phyloP scores from a whole-genome alignment of 306 rosid genomes.

The Albizia julibrissin region DNA sequence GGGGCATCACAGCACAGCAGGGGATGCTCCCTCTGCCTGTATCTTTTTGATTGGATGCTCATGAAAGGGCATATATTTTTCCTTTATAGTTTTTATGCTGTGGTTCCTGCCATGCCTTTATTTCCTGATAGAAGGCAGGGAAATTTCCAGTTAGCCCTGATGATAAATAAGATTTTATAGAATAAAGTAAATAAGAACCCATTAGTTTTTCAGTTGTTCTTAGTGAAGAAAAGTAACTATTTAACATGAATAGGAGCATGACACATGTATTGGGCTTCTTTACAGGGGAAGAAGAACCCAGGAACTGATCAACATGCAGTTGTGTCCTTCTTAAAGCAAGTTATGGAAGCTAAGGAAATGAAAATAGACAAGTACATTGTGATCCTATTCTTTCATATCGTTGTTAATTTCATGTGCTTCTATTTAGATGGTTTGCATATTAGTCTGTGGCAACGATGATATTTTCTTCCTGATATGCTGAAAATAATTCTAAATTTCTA shows the following conservation, averaged over 20 bases:
- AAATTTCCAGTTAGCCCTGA: conserved; percentile 15
- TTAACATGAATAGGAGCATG: background rate
- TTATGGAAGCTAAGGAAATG: conserved; percentile 81
- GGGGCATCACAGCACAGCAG: background rate
- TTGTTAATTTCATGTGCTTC: conserved; percentile 4
- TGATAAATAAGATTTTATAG: background rate
- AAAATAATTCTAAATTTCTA: background rate
- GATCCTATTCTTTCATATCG: background rate
- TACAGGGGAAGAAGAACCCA: conserved; percentile 91
- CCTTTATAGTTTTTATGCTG: background rate
- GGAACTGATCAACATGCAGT: conserved; percentile 69
- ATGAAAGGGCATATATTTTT: conserved; percentile 4
- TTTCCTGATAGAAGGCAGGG: background rate
- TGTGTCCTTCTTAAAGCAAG: conserved; percentile 66
- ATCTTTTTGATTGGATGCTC: conserved; percentile 14
- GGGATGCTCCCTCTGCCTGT: background rate
- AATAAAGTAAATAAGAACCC: background rate
- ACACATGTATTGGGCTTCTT: conserved; percentile 34
- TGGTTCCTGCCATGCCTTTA: background rate
- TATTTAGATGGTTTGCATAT: conserved; percentile 24
- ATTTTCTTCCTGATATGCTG: conserved; percentile 8
- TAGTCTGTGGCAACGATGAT: conserved; percentile 6
- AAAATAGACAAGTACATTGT: conserved; percentile 79
- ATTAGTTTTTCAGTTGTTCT: background rate
- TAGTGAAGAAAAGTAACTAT: background rate